Percentiles rank a stretch among this genome's conserved stretches.
phyloP scores from a whole-genome alignment of 2,329 filamentous ascomycete genomes.

The Colletotrichum filicis region DNA sequence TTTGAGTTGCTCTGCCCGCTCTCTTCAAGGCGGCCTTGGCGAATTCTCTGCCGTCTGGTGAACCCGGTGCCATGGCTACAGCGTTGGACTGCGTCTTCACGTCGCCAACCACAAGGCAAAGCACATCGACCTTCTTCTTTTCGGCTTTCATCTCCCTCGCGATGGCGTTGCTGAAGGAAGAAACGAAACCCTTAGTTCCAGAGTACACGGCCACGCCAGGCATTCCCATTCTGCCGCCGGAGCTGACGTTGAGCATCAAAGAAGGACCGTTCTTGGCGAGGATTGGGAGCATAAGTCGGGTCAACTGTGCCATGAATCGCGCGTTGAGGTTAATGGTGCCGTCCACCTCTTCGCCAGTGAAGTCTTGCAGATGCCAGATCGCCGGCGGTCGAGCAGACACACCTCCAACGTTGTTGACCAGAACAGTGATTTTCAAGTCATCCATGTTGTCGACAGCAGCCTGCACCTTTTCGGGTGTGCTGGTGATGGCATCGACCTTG shows the following conservation, averaged over 20 bases:
- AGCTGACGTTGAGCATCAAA: constrained; percentile 45
- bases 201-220: constrained; percentile 45
- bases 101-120: constrained; percentile 44
- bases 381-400: constrained; percentile 40
- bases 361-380: constrained; percentile 42
- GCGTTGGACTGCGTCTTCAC: constrained; percentile 34
- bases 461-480: constrained; percentile 41
- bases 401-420: constrained; percentile 48
- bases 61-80: too few relatives aligned
- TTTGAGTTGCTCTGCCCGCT: constrained; percentile 39
- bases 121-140: constrained; percentile 41
- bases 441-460: constrained; percentile 38
- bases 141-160: constrained; percentile 42
- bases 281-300: constrained; percentile 39
- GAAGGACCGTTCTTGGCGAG: constrained; percentile 40
- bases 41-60: constrained; percentile 21
- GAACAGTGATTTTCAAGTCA: constrained; percentile 42
- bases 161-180: constrained; percentile 41
- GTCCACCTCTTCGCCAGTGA: constrained; percentile 43
- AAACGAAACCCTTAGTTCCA: constrained; percentile 45
- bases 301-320: constrained; percentile 48
- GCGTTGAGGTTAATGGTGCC: constrained; percentile 45
- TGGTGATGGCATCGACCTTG: constrained; percentile 43
- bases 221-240: constrained; percentile 38
- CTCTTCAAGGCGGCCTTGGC: constrained; percentile 36